Evolutionary conservation across 2,329 filamentous ascomycete species (phyloP).

Genomic region (Paraphoma chrysanthemicola): DNA sequence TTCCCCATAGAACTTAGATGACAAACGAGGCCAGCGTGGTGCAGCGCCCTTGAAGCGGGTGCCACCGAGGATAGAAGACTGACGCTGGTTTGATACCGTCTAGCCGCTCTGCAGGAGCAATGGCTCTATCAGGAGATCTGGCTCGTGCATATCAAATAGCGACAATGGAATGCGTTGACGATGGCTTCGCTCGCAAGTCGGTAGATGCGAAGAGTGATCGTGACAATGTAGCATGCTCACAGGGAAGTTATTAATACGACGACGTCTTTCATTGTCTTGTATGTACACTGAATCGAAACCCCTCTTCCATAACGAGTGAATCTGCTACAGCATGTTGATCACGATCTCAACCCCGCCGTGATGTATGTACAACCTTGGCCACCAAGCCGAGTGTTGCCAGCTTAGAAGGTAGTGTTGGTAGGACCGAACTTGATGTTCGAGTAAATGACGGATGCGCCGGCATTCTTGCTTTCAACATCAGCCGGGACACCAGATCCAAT

Average conservation of each 20-base stretch:
- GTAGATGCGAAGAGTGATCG: too few relatives aligned
- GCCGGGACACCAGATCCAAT: conserved; percentile 36
- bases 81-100: neutral
- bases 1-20: too few relatives aligned
- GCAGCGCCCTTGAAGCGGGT: neutral
- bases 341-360: too few relatives aligned
- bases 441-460: conserved; percentile 32
- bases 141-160: neutral
- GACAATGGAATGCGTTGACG: neutral
- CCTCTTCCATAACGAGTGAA: neutral
- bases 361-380: neutral
- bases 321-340: neutral
- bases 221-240: too few relatives aligned
- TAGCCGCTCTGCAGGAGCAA: neutral
- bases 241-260: neutral
- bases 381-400: too few relatives aligned
- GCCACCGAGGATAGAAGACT: neutral
- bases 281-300: neutral
- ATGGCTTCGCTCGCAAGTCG: neutral
- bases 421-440: conserved; percentile 42
- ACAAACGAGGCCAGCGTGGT: neutral
- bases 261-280: neutral
- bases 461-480: conserved; percentile 30
- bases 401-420: conserved; percentile 34
- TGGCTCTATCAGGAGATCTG: neutral